These are phyloP conservation scores for Strobilomyces dryophilus DNA, from an alignment of 768 basidiomycete genomes.

Conservation along the genomic window DNA sequence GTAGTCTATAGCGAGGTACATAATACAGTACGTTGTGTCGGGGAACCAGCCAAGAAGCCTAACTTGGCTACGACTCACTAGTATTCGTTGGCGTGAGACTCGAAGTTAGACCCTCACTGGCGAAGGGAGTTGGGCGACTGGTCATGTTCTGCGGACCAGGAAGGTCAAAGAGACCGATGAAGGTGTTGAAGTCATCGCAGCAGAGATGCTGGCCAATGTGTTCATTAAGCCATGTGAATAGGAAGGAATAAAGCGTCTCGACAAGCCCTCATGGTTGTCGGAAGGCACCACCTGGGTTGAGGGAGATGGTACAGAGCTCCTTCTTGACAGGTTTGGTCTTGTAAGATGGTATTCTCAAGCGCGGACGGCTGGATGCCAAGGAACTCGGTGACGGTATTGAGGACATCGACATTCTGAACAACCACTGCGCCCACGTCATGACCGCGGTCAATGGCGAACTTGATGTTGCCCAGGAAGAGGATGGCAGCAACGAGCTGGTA, in stretches of 20 bases:
- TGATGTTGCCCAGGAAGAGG: constrained; percentile 92
- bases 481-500: constrained; percentile 95
- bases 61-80: too few species aligned
- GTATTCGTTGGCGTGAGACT: too few species aligned
- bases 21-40: not conserved
- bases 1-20: not conserved
- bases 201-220: constrained; percentile 94
- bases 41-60: too few species aligned
- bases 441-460: constrained; percentile 87
- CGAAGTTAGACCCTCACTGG: too few species aligned
- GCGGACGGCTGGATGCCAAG: constrained; percentile 72
- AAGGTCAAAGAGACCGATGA: constrained; percentile 91
- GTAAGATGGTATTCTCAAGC: constrained; percentile 82
- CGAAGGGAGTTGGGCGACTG: too few species aligned
- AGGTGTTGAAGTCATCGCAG: constrained; percentile 87
- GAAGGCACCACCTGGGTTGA: constrained; percentile 93
- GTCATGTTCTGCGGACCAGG: constrained; percentile 91
- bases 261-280: constrained; percentile 94
- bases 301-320: constrained; percentile 95
- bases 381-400: constrained; percentile 83
- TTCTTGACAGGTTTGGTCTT: constrained; percentile 91
- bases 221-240: constrained; percentile 96
- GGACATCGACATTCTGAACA: constrained; percentile 78
- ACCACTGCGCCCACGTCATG: constrained; percentile 94
- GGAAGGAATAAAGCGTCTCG: constrained; percentile 86